A percentile compares a stretch with the other conserved stretches of the same genome.
Evolutionary conservation across 2,329 filamentous ascomycete species (phyloP).

Genomic region (Bipolaris cookei): DNA sequence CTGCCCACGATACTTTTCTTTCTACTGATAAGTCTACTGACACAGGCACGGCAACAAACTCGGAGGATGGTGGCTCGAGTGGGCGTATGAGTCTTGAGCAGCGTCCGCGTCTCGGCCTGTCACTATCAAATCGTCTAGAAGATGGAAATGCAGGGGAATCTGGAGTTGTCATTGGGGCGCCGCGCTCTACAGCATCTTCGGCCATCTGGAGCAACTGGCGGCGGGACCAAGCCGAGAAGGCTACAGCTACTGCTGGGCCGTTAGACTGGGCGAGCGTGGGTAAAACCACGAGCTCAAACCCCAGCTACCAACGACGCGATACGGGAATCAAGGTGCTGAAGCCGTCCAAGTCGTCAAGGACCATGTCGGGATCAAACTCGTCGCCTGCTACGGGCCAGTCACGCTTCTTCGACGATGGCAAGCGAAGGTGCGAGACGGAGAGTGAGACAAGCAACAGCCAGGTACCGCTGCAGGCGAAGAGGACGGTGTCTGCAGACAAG

Average conservation of each 20-base stretch:
- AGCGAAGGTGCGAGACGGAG: constrained; percentile 42
- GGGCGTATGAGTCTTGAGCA: constrained; percentile 43
- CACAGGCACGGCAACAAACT: constrained; percentile 21
- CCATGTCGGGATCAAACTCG: constrained; percentile 46
- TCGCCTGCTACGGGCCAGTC: constrained; percentile 48
- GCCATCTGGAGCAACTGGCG: constrained; percentile 59
- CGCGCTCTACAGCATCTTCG: constrained; percentile 46
- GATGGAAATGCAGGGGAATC: constrained; percentile 30
- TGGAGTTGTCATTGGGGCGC: constrained; percentile 24
- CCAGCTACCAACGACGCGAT: constrained; percentile 70
- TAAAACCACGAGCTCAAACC: constrained; percentile 61
- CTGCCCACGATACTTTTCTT: constrained; percentile 11
- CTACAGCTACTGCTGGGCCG: constrained; percentile 32
- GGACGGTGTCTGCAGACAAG: constrained; percentile 39
- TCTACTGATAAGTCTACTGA: constrained; percentile 23
- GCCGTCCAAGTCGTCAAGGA: constrained; percentile 70
- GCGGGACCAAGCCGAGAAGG: constrained; percentile 49
- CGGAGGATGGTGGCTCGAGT: constrained; percentile 40
- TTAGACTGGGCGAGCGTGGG: constrained; percentile 64
- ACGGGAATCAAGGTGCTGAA: constrained; percentile 91
- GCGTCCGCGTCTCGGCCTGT: constrained; percentile 31
- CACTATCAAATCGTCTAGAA: constrained; percentile 26
- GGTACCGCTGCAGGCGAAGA: constrained; percentile 35
- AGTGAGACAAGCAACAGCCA: constrained; percentile 20
- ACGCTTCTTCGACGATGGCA: constrained; percentile 59